phyloP scores from a whole-genome alignment of 495 filamentous ascomycete species.

The Neurospora sp. region DNA sequence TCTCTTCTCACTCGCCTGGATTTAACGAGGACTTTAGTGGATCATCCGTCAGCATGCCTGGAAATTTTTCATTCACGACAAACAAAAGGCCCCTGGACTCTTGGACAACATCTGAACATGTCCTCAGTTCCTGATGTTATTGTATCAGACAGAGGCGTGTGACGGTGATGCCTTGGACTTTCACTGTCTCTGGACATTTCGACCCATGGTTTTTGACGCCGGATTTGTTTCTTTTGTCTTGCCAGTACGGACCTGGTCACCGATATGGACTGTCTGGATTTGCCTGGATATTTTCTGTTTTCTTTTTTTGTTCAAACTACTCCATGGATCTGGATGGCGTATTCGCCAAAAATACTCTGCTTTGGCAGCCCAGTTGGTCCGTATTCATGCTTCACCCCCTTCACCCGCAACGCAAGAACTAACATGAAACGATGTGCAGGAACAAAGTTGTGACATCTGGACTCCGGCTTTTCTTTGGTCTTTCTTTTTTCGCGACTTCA shows the following conservation, averaged over 20 bases:
- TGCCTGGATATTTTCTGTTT: constrained; percentile 23
- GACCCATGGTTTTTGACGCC: neutral
- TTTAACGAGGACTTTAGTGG: neutral
- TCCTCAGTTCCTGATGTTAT: neutral
- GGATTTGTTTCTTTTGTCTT: neutral
- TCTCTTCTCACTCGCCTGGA: neutral
- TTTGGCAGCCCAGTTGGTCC: constrained; percentile 9
- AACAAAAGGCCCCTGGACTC: neutral
- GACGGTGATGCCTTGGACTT: neutral
- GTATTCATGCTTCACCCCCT: constrained; percentile 4
- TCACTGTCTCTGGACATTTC: neutral
- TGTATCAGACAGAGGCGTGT: neutral
- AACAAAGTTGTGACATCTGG: constrained; percentile 41
- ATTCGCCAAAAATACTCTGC: constrained; percentile 3
- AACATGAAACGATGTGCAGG: constrained; percentile 26
- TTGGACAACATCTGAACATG: neutral
- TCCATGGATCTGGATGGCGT: constrained; percentile 2
- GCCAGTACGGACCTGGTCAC: neutral
- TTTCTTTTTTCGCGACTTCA: constrained; percentile 12
- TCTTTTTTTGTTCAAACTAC: constrained; percentile 2
- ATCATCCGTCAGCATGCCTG: neutral
- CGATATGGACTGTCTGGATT: constrained; percentile 1
- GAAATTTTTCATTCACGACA: neutral
- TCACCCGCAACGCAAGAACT: constrained; percentile 5
- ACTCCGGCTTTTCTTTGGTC: constrained; percentile 24